Evolutionary conservation across 768 basidiomycete genomes (phyloP), one percentile per base, ranked within the genome.

Genomic region (Tricholoma matsutake): DNA sequence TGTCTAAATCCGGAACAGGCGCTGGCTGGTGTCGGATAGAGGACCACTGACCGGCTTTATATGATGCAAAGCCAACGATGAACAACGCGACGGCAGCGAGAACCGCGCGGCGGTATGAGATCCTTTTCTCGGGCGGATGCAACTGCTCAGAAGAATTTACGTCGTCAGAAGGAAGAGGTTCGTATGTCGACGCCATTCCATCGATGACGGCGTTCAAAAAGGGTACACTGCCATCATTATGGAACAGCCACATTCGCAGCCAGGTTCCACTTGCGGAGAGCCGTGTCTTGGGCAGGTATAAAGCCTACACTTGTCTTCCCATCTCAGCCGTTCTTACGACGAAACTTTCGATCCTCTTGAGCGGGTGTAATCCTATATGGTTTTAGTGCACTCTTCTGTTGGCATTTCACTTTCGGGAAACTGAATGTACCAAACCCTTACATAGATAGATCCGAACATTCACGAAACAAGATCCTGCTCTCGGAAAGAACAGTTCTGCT

Each of bases 31-130:
- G 61, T 54, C 49, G 45, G 58, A 51, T 20, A 8, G 71, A 65
- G 43, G 75, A 75, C 71, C 77, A 78, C 71, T 78, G 81, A 56
- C 77, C 78, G 16, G 74, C 71, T 69, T 76, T 79, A 66, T 77
- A 86, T 56, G 75, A 75, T 28, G 69, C 64, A 58, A 83, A 70
- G 16, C 72, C 74, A 64, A 78, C 65, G 59, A 80, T 35, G 56
- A 70, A 67, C 61, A 83, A 64, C 22, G 72, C 70, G 54, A 72
- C 25, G 18, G 16, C 20, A 20, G 71, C 70, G 59, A 82, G 61
- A 39, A 79, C 29, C 31, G 74, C 63, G 64, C 65, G 75, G 32
- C 68, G 69, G 45, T 71, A 51, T 22, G 67, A 59, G 22, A 62
- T 65, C 31, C 51, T 59, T 41, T 72, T 73, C 53, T 72, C 63